phyloP scores from a whole-genome alignment of 495 filamentous ascomycete genomes.

The Daldinia concentrica region DNA sequence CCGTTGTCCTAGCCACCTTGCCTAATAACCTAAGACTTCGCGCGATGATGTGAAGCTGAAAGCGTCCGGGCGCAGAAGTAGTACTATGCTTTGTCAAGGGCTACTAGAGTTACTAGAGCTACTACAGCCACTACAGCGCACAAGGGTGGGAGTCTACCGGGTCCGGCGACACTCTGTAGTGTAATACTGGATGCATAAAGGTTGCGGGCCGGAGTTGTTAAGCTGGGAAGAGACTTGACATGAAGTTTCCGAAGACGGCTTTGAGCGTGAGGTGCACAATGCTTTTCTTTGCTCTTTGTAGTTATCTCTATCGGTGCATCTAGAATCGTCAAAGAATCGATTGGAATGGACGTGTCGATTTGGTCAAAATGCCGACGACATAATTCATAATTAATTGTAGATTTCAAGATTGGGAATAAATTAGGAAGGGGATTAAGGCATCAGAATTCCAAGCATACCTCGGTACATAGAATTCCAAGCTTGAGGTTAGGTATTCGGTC shows the following conservation, averaged over 20 bases:
- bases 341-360: constrained; percentile 28
- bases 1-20: constrained; percentile 19
- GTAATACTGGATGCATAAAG: constrained; percentile 32
- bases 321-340: constrained; percentile 28
- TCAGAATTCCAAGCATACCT: neutral
- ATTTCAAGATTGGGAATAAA: neutral
- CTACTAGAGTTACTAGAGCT: constrained; percentile 7
- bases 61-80: constrained; percentile 23
- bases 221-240: constrained; percentile 15
- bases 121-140: neutral
- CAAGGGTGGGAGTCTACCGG: constrained; percentile 26
- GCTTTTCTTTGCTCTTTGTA: constrained; percentile 18
- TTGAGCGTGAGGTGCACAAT: constrained; percentile 32
- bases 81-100: constrained; percentile 36
- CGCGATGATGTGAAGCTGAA: constrained; percentile 28
- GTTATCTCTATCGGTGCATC: neutral
- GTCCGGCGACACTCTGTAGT: constrained; percentile 37
- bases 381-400: neutral
- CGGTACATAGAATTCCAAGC: neutral
- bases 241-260: constrained; percentile 38
- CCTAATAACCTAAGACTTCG: constrained; percentile 14
- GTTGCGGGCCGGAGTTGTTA: constrained; percentile 34
- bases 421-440: neutral
- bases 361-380: neutral
- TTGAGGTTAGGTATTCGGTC: constrained; percentile 21